Percentiles rank a stretch among this genome's conserved stretches.
Evolutionary conservation across 2,329 filamentous ascomycete genomes (phyloP).

Genomic region (Ophiostoma himal-ulmi): DNA sequence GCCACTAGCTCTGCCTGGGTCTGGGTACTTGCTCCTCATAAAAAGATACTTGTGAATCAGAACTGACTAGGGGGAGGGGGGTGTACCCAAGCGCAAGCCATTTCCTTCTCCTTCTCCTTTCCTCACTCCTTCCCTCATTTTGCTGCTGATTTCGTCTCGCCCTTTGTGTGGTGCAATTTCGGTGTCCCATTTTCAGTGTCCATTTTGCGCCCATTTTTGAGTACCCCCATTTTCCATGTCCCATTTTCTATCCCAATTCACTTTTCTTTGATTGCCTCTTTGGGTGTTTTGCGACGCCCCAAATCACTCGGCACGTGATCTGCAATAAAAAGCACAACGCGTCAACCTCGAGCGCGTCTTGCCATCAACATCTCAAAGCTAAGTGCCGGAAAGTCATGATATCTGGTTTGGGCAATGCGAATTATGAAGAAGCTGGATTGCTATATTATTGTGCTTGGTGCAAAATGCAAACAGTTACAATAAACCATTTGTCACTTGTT

Average conservation of each 20-base stretch:
- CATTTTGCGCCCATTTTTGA: background rate
- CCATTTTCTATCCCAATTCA: background rate
- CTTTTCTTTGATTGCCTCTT: slow-evolving; percentile 1
- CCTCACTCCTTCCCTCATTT: background rate
- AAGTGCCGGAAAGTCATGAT: background rate
- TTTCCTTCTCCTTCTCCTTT: background rate
- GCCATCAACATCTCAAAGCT: slow-evolving; percentile 5
- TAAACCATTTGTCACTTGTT: background rate
- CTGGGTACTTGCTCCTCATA: background rate
- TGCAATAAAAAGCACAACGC: slow-evolving; percentile 5
- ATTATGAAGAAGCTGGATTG: background rate
- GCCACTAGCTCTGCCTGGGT: background rate
- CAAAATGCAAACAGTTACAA: background rate
- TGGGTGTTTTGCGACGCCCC: background rate
- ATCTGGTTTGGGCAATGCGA: background rate
- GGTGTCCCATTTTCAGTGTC: background rate
- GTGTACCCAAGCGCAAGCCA: slow-evolving; percentile 8
- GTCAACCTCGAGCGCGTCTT: background rate
- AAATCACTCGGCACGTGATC: slow-evolving; percentile 11
- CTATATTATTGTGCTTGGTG: background rate
- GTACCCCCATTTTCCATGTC: background rate
- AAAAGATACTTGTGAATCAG: slow-evolving; percentile 12
- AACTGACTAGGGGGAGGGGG: slow-evolving; percentile 9
- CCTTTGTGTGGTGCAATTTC: background rate
- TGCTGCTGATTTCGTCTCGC: background rate